Evolutionary conservation across 2,329 filamentous ascomycete species (phyloP).

Genomic region (Canariomyces notabilis): DNA sequence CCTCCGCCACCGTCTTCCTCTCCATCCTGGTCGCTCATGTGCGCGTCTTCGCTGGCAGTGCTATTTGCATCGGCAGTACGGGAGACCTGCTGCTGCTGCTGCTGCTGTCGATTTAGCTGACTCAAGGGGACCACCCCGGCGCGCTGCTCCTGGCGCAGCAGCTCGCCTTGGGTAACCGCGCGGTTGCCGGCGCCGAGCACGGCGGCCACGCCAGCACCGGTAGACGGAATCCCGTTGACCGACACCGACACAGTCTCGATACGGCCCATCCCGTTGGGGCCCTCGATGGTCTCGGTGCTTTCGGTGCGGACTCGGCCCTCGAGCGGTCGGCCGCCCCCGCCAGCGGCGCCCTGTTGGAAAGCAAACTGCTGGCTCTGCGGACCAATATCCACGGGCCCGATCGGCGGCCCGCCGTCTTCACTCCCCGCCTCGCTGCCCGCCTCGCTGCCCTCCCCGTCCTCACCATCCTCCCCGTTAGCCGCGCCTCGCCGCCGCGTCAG

Average conservation of each 20-base stretch:
- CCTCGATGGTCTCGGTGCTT: slow-evolving; percentile 74
- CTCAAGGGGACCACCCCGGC: slow-evolving; percentile 70
- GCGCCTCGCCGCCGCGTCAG: slow-evolving; percentile 49
- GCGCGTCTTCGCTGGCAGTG: slow-evolving; percentile 24
- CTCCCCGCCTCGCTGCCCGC: slow-evolving; percentile 18
- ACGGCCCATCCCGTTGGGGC: slow-evolving; percentile 71
- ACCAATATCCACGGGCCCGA: background rate
- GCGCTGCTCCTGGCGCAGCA: slow-evolving; percentile 80
- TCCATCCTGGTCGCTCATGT: slow-evolving; percentile 26
- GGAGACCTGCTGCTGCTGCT: slow-evolving; percentile 30
- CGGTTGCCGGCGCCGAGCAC: slow-evolving; percentile 28
- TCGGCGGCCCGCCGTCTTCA: slow-evolving; percentile 18
- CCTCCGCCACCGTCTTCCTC: slow-evolving; percentile 33
- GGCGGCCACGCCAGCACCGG: slow-evolving; percentile 30
- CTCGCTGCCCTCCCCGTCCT: slow-evolving; percentile 15
- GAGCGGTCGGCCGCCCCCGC: slow-evolving; percentile 30
- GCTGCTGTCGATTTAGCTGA: slow-evolving; percentile 45
- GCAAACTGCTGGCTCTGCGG: slow-evolving; percentile 4
- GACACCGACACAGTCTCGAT: slow-evolving; percentile 77
- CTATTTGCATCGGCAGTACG: too few relatives aligned
- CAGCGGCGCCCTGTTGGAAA: slow-evolving; percentile 27
- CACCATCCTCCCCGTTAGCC: slow-evolving; percentile 26
- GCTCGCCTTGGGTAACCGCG: slow-evolving; percentile 75
- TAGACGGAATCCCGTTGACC: slow-evolving; percentile 62
- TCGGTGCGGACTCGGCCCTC: slow-evolving; percentile 64